Percentiles rank a stretch among this genome's conserved stretches.
Conservation (phyloP, 2,329 filamentous ascomycete genomes). For the Ophiostoma quercus region DNA sequence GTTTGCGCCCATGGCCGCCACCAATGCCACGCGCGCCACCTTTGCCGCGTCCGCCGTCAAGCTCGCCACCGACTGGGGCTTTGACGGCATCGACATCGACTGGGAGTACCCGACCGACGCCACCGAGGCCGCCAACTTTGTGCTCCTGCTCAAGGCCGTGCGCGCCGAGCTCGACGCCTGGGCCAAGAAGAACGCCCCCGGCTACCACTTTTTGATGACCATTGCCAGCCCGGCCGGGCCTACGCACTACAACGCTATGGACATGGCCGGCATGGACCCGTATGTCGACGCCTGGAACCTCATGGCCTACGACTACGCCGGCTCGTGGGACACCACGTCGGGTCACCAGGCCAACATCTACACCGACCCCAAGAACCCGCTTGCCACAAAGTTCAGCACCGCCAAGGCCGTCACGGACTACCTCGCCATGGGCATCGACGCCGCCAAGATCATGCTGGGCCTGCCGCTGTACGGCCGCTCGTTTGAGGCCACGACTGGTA, state of each 20-base stretch:
- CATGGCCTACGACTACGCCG: conserved; percentile 71
- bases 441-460: conserved; percentile 66
- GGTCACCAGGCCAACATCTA: conserved; percentile 71
- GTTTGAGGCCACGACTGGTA: conserved; percentile 59
- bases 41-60: conserved; percentile 67
- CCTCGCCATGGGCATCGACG: conserved; percentile 52
- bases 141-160: conserved; percentile 43
- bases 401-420: conserved; percentile 62
- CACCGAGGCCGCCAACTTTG: conserved; percentile 41
- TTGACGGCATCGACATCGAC: conserved; percentile 38
- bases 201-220: conserved; percentile 50
- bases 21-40: conserved; percentile 51
- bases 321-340: conserved; percentile 52
- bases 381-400: conserved; percentile 64
- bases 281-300: conserved; percentile 42
- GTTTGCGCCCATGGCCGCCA: conserved; percentile 63
- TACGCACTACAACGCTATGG: conserved; percentile 40
- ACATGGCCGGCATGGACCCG: conserved; percentile 49
- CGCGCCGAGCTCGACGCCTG: conserved; percentile 47
- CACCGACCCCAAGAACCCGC: conserved; percentile 47
- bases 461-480: conserved; percentile 75
- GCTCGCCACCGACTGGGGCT: conserved; percentile 67
- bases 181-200: conserved; percentile 39
- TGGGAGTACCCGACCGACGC: conserved; percentile 39
- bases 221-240: conserved; percentile 49